These are phyloP conservation scores for Debaryomyces udenii DNA, from an alignment of 1,139 yeast species.

Conservation along the genomic window DNA sequence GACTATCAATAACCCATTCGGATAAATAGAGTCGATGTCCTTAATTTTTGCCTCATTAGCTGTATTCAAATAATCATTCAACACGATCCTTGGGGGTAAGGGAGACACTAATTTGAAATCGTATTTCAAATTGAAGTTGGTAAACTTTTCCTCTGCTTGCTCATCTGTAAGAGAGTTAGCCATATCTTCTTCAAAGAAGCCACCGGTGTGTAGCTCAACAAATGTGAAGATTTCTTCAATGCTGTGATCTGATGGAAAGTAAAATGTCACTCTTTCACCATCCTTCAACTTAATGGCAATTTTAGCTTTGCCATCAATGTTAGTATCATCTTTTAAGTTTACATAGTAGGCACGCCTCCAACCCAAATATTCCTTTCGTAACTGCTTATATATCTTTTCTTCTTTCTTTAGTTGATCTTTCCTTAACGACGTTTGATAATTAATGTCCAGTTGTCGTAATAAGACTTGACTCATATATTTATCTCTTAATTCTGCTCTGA, in stretches of 20 bases:
- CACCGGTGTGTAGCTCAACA: constrained; percentile 46
- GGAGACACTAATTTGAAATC: constrained; percentile 41
- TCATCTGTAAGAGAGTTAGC: constrained; percentile 43
- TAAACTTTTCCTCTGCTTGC: constrained; percentile 25
- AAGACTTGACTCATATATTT: constrained; percentile 61
- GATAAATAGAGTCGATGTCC: constrained; percentile 40
- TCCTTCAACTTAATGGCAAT: constrained; percentile 61
- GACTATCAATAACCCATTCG: constrained; percentile 47
- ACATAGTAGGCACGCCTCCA: constrained; percentile 55
- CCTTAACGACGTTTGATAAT: constrained; percentile 70
- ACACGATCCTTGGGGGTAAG: constrained; percentile 40
- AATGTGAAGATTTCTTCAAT: constrained; percentile 63
- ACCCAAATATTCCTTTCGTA: constrained; percentile 33
- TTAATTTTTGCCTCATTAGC: constrained; percentile 21
- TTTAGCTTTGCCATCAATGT: constrained; percentile 35
- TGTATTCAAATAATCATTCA: constrained; percentile 28
- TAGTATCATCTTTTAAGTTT: constrained; percentile 33
- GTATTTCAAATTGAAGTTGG: constrained; percentile 29
- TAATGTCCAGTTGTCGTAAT: constrained; percentile 74
- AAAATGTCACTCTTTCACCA: constrained; percentile 52
- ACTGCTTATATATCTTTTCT: constrained; percentile 26
- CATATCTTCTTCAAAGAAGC: constrained; percentile 39
- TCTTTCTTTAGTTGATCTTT: constrained; percentile 50
- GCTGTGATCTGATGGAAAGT: constrained; percentile 47
- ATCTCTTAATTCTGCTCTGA: constrained; percentile 65